Evolutionary conservation across 2,329 filamentous ascomycete genomes (phyloP).

Genomic region (Capronia americana): DNA sequence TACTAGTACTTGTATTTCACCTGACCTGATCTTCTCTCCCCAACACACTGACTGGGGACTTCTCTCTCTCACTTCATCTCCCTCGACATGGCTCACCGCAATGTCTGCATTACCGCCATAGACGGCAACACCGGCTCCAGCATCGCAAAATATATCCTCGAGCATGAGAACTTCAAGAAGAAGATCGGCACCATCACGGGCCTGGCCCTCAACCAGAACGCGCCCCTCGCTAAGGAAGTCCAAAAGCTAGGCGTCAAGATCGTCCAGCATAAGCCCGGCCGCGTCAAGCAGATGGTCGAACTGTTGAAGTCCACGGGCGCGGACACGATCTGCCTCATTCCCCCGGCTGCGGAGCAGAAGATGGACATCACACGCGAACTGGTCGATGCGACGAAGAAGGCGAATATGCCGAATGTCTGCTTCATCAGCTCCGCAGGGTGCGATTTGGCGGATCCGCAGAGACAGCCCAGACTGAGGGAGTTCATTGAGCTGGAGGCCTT

Average conservation of each 20-base stretch:
- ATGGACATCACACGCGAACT: not conserved
- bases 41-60: too few relatives aligned
- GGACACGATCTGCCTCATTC: not conserved
- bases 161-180: not conserved
- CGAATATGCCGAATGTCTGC: not conserved
- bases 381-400: not conserved
- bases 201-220: not conserved
- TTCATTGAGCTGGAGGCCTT: not conserved
- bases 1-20: too few relatives aligned
- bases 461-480: not conserved
- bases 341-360: not conserved
- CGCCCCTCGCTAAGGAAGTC: not conserved
- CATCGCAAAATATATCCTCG: not conserved
- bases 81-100: not conserved
- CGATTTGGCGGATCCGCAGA: not conserved
- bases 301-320: not conserved
- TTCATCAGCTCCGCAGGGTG: not conserved
- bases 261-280: not conserved
- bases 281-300: not conserved
- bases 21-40: not conserved
- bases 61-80: not conserved
- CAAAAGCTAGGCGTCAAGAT: not conserved
- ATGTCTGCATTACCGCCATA: not conserved
- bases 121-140: not conserved
- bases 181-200: not conserved